A percentile compares a stretch with the other conserved stretches of the same genome.
Evolutionary conservation across 179 eudicot species (phyloP).

Genomic region (Actinidia polygama): DNA sequence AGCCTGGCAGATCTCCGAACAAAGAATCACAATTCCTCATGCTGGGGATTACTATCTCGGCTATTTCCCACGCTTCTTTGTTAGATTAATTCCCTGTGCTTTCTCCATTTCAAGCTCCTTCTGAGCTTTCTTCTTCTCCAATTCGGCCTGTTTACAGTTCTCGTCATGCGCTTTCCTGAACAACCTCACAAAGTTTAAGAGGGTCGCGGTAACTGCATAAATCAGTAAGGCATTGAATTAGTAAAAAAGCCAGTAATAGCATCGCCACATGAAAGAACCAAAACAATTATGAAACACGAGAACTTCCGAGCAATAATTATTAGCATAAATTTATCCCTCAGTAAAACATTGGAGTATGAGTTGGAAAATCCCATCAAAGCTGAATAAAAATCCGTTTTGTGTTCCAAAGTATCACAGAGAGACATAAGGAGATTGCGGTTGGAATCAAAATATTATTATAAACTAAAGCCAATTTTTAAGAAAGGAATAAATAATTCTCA

Average conservation of each 20-base stretch:
- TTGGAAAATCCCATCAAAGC: background rate
- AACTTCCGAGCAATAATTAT: background rate
- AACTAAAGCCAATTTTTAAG: background rate
- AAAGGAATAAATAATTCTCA: background rate
- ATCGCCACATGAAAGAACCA: background rate
- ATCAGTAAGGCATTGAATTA: slow-evolving; percentile 13
- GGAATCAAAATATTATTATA: no score
- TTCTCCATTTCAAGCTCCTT: slow-evolving; percentile 85
- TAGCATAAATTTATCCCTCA: background rate
- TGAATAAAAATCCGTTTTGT: background rate
- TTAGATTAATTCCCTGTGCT: slow-evolving; percentile 51
- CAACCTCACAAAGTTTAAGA: slow-evolving; percentile 81
- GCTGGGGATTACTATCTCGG: slow-evolving; percentile 20
- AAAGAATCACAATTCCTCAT: slow-evolving; percentile 20
- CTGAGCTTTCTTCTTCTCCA: slow-evolving; percentile 83
- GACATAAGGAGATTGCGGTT: no score
- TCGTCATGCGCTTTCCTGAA: slow-evolving; percentile 92
- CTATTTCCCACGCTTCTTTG: slow-evolving; percentile 51
- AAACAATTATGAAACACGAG: background rate
- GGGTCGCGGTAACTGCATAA: slow-evolving; percentile 76
- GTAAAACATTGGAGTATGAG: background rate
- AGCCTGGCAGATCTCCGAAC: slow-evolving; percentile 12
- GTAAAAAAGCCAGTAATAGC: background rate
- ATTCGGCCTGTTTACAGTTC: slow-evolving; percentile 86
- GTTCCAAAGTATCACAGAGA: background rate